Base-by-base conservation (phyloP, 2,329 filamentous ascomycete species). In the Chalara sp. region DNA sequence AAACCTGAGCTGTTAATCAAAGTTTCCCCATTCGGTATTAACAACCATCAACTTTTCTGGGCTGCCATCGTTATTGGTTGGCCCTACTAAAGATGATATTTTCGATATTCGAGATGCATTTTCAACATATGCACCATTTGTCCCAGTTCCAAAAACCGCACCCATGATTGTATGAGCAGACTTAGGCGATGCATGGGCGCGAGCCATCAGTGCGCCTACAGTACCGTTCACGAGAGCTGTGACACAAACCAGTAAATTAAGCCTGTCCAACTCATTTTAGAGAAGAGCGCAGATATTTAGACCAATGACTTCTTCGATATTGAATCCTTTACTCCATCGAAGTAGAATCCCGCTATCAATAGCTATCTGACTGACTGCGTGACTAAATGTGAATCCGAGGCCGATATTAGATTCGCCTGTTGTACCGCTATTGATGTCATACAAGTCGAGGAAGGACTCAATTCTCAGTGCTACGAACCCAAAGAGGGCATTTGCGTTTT, bases 61-160 rank as follows among this genome's bases (percentile, higher is more conserved):
- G n/a, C 8, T 8, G 8, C n/a, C n/a, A n/a, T n/a, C 35, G 8
- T 8, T 8, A n/a, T n/a, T 8, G 35, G n/a, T 39, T n/a, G n/a
- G n/a, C n/a, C n/a, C n/a, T n/a, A n/a, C n/a, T n/a, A n/a, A n/a
- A n/a, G n/a, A n/a, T n/a, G n/a, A n/a, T n/a, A 39, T 8, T n/a
- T 39, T 39, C 8, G 35, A 8, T 8, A 39, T 39, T 8, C n/a
- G 8, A n/a, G 8, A n/a, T n/a, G n/a, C n/a, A 8, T 39, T 39
- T 39, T 39, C 35, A 39, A 39, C 35, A 39, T 54, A 54, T 8
- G 49, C 52, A 29, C 52, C 52, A 32, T 54, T 51, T 2, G 52
- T 54, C 10, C 52, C 52, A 42, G 52, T 54, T 10, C 52, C 52
- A 35, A 39, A 39, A 39, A 39, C n/a, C 8, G 35, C 35, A 8